Evolutionary conservation across 2,329 filamentous ascomycete species (phyloP).

Genomic region (Fusarium tuaranense): DNA sequence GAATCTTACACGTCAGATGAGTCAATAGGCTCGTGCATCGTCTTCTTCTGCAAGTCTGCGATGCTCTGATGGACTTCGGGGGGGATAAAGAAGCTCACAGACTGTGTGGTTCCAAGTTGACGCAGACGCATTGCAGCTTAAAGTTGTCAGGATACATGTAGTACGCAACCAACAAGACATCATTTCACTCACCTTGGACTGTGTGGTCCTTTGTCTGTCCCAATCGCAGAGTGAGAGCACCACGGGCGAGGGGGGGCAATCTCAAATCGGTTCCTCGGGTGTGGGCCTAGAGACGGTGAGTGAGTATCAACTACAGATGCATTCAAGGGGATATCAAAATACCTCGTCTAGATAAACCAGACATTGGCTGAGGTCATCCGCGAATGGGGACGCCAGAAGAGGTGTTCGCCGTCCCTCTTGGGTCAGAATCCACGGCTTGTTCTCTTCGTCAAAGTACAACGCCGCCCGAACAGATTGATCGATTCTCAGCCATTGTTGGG

Average conservation of each 20-base stretch:
- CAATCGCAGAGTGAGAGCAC: slow-evolving; percentile 67
- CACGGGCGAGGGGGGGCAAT: slow-evolving; percentile 59
- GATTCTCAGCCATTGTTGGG: slow-evolving; percentile 61
- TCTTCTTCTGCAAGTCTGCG: slow-evolving; percentile 53
- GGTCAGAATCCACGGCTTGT: slow-evolving; percentile 37
- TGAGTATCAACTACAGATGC: neutral
- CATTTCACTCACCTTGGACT: slow-evolving; percentile 54
- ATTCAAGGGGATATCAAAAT: slow-evolving; percentile 42
- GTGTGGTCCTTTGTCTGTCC: slow-evolving; percentile 71
- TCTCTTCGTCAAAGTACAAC: slow-evolving; percentile 60
- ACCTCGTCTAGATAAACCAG: slow-evolving; percentile 71
- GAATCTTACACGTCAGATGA: slow-evolving; percentile 48
- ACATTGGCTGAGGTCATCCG: slow-evolving; percentile 30
- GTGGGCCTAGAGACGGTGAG: slow-evolving; percentile 29
- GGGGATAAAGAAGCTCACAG: slow-evolving; percentile 65
- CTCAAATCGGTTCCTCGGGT: slow-evolving; percentile 66
- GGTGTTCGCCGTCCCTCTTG: slow-evolving; percentile 30
- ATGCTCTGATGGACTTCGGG: slow-evolving; percentile 73
- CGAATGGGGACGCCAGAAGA: slow-evolving; percentile 35
- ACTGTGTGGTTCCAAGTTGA: slow-evolving; percentile 66
- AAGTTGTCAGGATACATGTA: slow-evolving; percentile 1
- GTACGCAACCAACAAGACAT: neutral
- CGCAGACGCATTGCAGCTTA: slow-evolving; percentile 73
- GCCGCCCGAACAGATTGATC: slow-evolving; percentile 60
- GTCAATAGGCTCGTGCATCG: slow-evolving; percentile 37